Base-by-base conservation (phyloP, 352 stramenopile species). In the Globisporangium irregulare region DNA sequence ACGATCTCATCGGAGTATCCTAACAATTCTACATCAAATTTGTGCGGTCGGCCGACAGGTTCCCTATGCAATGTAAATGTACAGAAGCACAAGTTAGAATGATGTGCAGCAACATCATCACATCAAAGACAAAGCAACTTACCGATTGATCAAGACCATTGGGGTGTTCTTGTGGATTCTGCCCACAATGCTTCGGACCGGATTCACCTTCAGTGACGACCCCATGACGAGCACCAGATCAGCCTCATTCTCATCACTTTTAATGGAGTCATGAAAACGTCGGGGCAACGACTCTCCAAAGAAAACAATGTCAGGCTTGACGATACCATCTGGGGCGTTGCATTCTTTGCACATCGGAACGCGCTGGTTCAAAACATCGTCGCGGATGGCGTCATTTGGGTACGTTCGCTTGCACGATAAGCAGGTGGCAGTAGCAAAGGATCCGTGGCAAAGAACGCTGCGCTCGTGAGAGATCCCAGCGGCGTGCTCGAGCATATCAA, bases 141-240 rank as follows among this genome's bases (percentile, higher is more conserved):
- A 89, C 81, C 81, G 76, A 60, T 94, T 94, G 36, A 94, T 94
- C 32, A 94, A 71, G 41, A 94, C 80, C 85, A 94, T 93, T n/a
- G 87, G 87, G 0, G 87, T 88, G 29, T 87, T 74, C 72, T 92
- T 91, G 41, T 82, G 80, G 60, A 94, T 92, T 36, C 87, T 82
- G n/a, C 87, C 82, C 41, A 94, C 87, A 36, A 98, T 89, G 66
- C 84, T 90, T 15, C 92, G 90, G 25, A 99, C 94, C 22, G 98
- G 97, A 59, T 96, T 93, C 48, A 99, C 98, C 63, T 98, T 98
- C 9, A 99, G 80, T 10, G 94, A 99, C 12, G 98, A 99, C 54
- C 98, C 98, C 86, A 99, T 99, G n/a, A 99, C 97, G 48, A 99
- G 91, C 34, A 99, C 80, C 5, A 99, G 84, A 79, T 99, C 97